Evolutionary conservation across 129 eudicot genomes (phyloP), one percentile per base, ranked within the genome.

Genomic region (Erigeron canadensis): DNA sequence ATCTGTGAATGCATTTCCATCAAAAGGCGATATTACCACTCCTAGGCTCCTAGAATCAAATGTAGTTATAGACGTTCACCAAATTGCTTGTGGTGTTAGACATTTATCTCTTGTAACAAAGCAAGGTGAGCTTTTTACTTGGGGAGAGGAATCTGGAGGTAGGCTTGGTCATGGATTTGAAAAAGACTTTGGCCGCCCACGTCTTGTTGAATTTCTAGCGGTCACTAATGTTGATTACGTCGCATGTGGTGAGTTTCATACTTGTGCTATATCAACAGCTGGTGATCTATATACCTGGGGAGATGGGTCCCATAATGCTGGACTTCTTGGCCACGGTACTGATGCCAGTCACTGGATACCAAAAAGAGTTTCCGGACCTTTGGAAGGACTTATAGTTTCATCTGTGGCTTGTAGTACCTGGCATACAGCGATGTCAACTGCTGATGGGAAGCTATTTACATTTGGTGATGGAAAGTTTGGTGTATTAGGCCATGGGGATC

Each of bases 71-170:
- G 97, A 91, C 56, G 97, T 88, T 12, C 96, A 82, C 15, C 97
- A 88, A 81, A 88, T 91, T 37, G 82, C 90, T 10, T 91, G 97
- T 62, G 97, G 97, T 1, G 90, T 84, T 57, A 75, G 90, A 2
- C 97, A 91, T 59, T 79, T 82, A 54, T 89, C 96, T 45, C 96
- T 91, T 37, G 96, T 88, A 58, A 91, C 97, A 28, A 78, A 95
- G 70, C 97, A 91, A 83, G 97, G 97, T 13, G 97, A 91, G 86
- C 86, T 91, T 70, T 88, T 91, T 79, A 88, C 93, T 0, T 91
- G 97, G 96, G 97, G 97, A 12, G 96, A 88, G 75, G 97, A 91
- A 78, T 86, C 91, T 17, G 97, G 97, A 17, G 97, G 97, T 1
- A 79, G 96, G 59, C 87, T 91, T 43, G 97, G 97, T 21, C 97